Base-by-base conservation (phyloP, 768 basidiomycete genomes). In the Tricholoma matsutake region DNA sequence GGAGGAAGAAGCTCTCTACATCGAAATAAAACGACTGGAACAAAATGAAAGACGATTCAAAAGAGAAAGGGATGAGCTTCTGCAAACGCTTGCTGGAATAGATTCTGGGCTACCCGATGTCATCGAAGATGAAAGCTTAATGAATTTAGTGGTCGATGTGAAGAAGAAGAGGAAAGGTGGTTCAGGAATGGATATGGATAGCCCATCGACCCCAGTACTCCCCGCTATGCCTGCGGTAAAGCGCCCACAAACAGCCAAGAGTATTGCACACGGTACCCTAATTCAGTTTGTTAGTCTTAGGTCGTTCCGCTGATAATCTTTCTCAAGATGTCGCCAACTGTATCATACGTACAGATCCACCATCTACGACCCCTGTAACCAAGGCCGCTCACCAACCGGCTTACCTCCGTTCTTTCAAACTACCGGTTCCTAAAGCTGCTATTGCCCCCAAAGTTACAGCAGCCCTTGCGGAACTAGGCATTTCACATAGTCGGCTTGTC, bases 21-120 rank as follows among this genome's bases (percentile, higher is more conserved):
- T 98, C 63, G 94, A 98, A 73, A 83, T 96, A 54, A 95, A 96
- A 69, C 86, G 93, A n/a, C 81, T 99, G 54, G 96, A 98, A 71
- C 96, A 98, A 75, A 92, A 83, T 61, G 95, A 97, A 71, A 83
- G 89, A 32, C 83, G 82, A 57, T 98, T 95, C 79, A 91, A 89
- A 75, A 86, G 85, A 64, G 94, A 97, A 18, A 81, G 95, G 16
- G 94, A 97, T 59, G 92, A 93, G 47, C 82, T 98, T 25, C 79
- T 98, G 62, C 84, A 91, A 31, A 91, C 87, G 0, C 75, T 97
- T 13, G 85, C 88, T 25, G 95, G 95, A 4, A 85, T 94, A 54
- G 95, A 97, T 61, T 92, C 89, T 45, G 95, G 95, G 2, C 76
- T 96, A 18, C 83, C 91, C 0, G 88, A 90, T 63, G 79, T 92